Percentiles rank a stretch among this genome's conserved stretches.
phyloP scores from a whole-genome alignment of 208 protist genomes.

The Leishmania tarentolae region DNA sequence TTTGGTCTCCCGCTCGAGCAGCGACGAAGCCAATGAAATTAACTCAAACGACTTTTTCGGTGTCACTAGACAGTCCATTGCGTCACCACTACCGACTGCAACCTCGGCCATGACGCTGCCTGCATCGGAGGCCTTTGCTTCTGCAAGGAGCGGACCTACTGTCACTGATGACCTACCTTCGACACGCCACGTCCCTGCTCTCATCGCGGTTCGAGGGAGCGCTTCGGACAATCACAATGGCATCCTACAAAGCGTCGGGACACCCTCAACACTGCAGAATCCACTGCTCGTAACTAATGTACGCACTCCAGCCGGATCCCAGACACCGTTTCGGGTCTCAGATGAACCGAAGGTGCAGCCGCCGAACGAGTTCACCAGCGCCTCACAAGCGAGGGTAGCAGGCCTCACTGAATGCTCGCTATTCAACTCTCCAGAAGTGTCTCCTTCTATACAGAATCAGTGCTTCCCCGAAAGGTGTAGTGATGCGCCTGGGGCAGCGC shows the following conservation, averaged over 20 bases:
- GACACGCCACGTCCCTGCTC: background rate
- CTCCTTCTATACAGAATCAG: background rate
- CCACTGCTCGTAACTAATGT: background rate
- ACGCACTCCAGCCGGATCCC: background rate
- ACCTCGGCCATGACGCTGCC: slow-evolving; percentile 2
- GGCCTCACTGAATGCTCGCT: background rate
- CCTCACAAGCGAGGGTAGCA: background rate
- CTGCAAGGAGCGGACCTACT: background rate
- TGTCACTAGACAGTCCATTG: background rate
- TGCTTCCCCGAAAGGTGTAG: background rate
- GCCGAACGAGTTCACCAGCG: background rate
- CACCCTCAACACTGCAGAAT: background rate
- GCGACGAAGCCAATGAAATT: slow-evolving; percentile 3
- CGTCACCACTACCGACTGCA: background rate
- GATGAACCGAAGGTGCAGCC: background rate
- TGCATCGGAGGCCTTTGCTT: slow-evolving; percentile 29
- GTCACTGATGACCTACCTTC: background rate
- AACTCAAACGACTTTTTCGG: slow-evolving; percentile 2
- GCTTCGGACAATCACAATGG: background rate
- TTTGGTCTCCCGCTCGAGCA: background rate
- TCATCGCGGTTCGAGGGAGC: background rate
- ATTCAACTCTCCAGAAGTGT: background rate
- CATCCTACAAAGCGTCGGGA: background rate
- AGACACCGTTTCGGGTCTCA: background rate
- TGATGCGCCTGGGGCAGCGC: background rate